A percentile compares a stretch with the other conserved stretches of the same genome.
These are phyloP conservation scores for Fusarium sp. DNA, from an alignment of 2,329 filamentous ascomycete genomes.

Conservation along the genomic window DNA sequence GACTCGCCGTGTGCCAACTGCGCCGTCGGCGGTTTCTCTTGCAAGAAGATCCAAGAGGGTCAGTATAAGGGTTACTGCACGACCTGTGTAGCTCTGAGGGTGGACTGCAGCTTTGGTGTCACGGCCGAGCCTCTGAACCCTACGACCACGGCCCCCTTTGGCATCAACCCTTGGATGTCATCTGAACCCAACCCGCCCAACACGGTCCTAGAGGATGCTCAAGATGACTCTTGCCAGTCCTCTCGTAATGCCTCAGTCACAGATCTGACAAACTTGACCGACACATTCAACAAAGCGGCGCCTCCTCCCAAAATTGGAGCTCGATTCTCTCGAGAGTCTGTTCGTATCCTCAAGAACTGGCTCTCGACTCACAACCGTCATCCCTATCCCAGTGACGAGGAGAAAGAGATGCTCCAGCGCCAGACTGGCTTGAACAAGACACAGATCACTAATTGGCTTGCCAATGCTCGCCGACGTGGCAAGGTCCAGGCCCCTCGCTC, in stretches of 20 bases:
- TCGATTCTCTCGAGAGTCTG: conserved; percentile 83
- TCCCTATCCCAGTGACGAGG: conserved; percentile 88
- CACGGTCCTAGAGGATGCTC: conserved; percentile 44
- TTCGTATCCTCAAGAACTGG: conserved; percentile 88
- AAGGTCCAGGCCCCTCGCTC: conserved; percentile 78
- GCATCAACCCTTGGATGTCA: conserved; percentile 59
- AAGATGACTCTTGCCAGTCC: conserved; percentile 41
- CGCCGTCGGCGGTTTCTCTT: conserved; percentile 64
- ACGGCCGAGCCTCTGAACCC: conserved; percentile 50
- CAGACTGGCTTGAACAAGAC: conserved; percentile 84
- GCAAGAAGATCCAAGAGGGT: conserved; percentile 72
- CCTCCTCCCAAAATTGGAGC: conserved; percentile 73
- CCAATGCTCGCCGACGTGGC: conserved; percentile 85
- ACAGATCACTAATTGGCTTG: conserved; percentile 93
- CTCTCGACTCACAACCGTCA: conserved; percentile 82
- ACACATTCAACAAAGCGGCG: conserved; percentile 45
- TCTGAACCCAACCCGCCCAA: conserved; percentile 58
- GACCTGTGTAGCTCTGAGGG: conserved; percentile 70
- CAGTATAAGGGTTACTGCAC: conserved; percentile 71
- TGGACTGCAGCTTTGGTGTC: conserved; percentile 67
- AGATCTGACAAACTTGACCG: conserved; percentile 45
- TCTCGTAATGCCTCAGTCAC: conserved; percentile 42
- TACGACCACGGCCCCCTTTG: conserved; percentile 52
- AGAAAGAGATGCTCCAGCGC: conserved; percentile 82
- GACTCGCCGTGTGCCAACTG: conserved; percentile 66